Evolutionary conservation across 768 basidiomycete genomes (phyloP).

Genomic region (Leccinum rimulosum): DNA sequence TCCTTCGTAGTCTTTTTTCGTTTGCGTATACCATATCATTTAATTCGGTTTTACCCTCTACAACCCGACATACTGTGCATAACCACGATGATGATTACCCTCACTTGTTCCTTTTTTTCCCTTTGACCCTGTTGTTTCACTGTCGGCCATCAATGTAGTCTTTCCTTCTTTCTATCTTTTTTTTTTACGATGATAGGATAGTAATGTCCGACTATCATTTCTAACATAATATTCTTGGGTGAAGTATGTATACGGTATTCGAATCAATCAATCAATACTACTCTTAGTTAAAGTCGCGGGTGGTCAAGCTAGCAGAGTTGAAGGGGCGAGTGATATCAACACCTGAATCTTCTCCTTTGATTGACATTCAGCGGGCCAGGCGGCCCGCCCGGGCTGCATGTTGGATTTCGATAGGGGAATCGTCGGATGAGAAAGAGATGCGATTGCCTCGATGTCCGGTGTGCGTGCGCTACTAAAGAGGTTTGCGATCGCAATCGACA

Average conservation of each 20-base stretch:
- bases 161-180: neutral
- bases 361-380: neutral
- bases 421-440: neutral
- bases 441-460: neutral
- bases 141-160: neutral
- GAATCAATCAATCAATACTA: constrained; percentile 1
- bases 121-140: neutral
- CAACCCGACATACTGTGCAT: constrained; percentile 20
- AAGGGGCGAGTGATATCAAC: neutral
- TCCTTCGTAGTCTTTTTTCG: constrained; percentile 9
- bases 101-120: neutral
- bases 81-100: constrained; percentile 11
- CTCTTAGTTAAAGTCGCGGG: neutral
- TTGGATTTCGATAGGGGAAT: neutral
- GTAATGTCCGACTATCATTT: constrained; percentile 12
- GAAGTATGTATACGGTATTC: constrained; percentile 1
- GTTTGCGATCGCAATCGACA: neutral
- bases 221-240: constrained; percentile 14
- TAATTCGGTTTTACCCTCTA: constrained; percentile 17
- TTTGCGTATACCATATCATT: constrained; percentile 21
- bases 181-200: constrained; percentile 9
- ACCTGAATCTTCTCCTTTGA: neutral
- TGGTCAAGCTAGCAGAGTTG: neutral
- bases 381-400: neutral
- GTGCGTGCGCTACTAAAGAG: neutral